These are phyloP conservation scores for Collariella sp. DNA, from an alignment of 495 filamentous ascomycete species.

Conservation along the genomic window DNA sequence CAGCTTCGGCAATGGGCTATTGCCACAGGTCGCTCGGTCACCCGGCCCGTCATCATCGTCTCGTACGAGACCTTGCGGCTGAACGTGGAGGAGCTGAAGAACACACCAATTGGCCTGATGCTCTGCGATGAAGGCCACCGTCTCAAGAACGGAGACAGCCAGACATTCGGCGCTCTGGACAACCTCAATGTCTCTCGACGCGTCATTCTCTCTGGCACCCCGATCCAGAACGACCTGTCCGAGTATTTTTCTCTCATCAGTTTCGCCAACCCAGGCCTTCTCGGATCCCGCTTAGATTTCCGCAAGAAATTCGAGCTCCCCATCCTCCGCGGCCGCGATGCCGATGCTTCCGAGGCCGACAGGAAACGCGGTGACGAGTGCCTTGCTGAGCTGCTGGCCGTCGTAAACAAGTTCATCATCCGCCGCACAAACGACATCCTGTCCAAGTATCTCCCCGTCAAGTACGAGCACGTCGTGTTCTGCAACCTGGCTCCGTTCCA, in stretches of 20 bases:
- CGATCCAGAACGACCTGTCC: slow-evolving; percentile 95
- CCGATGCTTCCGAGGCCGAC: slow-evolving; percentile 76
- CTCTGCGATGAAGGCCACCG: slow-evolving; percentile 98
- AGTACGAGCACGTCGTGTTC: slow-evolving; percentile 99
- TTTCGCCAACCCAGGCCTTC: slow-evolving; percentile 90
- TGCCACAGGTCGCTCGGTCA: slow-evolving; percentile 78
- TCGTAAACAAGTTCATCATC: slow-evolving; percentile 99
- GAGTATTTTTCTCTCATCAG: slow-evolving; percentile 96
- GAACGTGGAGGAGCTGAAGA: slow-evolving; percentile 78
- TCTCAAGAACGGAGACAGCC: slow-evolving; percentile 95
- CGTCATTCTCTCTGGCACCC: slow-evolving; percentile 94
- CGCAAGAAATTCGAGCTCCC: slow-evolving; percentile 91
- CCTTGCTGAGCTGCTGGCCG: slow-evolving; percentile 63
- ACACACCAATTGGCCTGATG: slow-evolving; percentile 82
- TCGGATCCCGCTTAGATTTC: slow-evolving; percentile 85
- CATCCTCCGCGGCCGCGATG: slow-evolving; percentile 87
- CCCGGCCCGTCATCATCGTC: slow-evolving; percentile 95
- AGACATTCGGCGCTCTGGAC: slow-evolving; percentile 86
- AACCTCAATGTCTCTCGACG: slow-evolving; percentile 80
- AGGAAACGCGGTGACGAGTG: slow-evolving; percentile 78
- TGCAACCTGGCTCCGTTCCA: slow-evolving; percentile 94
- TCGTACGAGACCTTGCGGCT: slow-evolving; percentile 94
- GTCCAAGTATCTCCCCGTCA: slow-evolving; percentile 95
- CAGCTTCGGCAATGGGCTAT: slow-evolving; percentile 95
- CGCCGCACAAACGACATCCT: slow-evolving; percentile 95